Evolutionary conservation across 208 protist genomes (phyloP).

Genomic region (Porcisia hertigi): DNA sequence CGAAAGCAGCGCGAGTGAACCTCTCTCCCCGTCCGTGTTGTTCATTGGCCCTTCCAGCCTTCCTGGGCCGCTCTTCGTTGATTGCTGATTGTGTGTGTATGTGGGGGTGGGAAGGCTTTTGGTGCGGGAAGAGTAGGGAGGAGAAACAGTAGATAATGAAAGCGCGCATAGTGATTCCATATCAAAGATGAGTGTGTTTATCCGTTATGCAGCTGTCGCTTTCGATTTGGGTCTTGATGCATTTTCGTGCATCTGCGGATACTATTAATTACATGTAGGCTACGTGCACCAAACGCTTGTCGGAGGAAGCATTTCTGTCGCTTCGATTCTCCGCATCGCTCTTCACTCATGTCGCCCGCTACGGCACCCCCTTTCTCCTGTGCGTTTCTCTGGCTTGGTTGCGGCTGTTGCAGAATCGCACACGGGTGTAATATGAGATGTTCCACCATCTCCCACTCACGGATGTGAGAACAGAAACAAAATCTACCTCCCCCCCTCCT

Average conservation of each 20-base stretch:
- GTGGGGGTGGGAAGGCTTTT: neutral
- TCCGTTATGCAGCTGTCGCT: too few relatives aligned
- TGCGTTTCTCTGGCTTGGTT: too few relatives aligned
- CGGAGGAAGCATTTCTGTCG: neutral
- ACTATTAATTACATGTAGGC: neutral
- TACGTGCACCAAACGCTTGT: neutral
- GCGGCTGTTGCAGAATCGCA: too few relatives aligned
- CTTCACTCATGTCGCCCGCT: neutral
- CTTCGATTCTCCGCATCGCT: neutral
- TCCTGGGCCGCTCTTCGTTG: neutral
- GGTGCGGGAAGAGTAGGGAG: too few relatives aligned
- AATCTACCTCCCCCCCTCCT: too few relatives aligned
- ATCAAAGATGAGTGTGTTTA: too few relatives aligned
- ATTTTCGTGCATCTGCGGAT: slow-evolving; percentile 9
- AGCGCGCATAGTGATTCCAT: too few relatives aligned
- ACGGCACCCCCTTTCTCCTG: neutral
- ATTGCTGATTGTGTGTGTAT: neutral
- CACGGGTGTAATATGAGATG: too few relatives aligned
- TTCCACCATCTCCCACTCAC: too few relatives aligned
- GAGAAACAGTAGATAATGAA: too few relatives aligned
- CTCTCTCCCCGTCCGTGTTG: neutral
- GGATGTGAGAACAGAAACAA: too few relatives aligned
- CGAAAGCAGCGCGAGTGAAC: neutral
- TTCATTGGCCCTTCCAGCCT: neutral
- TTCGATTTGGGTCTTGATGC: neutral